Conservation (phyloP, 2,329 filamentous ascomycete genomes). For the Aureobasidium sp. region DNA sequence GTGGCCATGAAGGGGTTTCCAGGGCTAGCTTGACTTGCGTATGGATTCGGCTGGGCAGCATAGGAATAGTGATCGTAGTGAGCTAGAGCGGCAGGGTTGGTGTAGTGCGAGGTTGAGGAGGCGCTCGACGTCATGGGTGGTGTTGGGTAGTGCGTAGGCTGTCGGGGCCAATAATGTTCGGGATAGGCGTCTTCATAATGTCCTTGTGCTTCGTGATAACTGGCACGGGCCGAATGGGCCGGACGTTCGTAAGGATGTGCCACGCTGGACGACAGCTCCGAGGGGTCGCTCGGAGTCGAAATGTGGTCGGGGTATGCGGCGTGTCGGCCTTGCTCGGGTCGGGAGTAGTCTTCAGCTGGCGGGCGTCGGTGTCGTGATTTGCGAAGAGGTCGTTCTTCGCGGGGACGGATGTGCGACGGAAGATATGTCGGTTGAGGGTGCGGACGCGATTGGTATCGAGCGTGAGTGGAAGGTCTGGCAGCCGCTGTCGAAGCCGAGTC, state of each 20-base stretch:
- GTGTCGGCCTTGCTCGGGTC: slow-evolving; percentile 21
- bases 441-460: slow-evolving; percentile 29
- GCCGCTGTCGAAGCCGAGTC: slow-evolving; percentile 43
- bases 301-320: slow-evolving; percentile 22
- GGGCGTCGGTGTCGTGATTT: slow-evolving; percentile 18
- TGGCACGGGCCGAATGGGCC: slow-evolving; percentile 26
- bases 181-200: slow-evolving; percentile 18
- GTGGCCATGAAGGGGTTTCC: slow-evolving; percentile 10
- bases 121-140: slow-evolving; percentile 31
- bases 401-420: not conserved
- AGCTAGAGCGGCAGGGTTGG: not conserved
- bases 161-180: slow-evolving; percentile 21
- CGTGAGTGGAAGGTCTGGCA: slow-evolving; percentile 18
- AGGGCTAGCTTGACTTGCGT: slow-evolving; percentile 26
- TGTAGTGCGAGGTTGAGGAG: not conserved
- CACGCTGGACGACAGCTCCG: slow-evolving; percentile 35
- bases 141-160: slow-evolving; percentile 30
- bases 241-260: slow-evolving; percentile 26
- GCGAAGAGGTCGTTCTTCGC: slow-evolving; percentile 15
- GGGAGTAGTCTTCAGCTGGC: slow-evolving; percentile 17
- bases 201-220: slow-evolving; percentile 24
- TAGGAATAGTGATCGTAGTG: slow-evolving; percentile 22
- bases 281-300: slow-evolving; percentile 24
- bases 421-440: slow-evolving; percentile 25
- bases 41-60: slow-evolving; percentile 29